A percentile compares a stretch with the other conserved stretches of the same genome.
Conservation (phyloP, 176 grass and related monocot species). For the Lolium rigidum region DNA sequence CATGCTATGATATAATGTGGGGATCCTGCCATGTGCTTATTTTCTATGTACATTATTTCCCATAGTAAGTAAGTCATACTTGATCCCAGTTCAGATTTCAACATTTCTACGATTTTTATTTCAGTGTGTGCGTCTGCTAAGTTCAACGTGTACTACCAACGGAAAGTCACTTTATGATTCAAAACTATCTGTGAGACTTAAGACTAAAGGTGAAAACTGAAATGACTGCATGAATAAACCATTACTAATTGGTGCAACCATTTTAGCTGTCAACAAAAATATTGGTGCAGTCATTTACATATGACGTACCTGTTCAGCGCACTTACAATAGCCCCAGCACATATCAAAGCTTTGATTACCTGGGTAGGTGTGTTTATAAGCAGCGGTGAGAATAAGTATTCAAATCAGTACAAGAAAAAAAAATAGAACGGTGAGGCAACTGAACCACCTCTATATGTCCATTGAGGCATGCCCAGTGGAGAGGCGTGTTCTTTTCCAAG, state of each 20-base stretch:
- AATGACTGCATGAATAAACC: neutral
- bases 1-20: neutral
- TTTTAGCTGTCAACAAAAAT: slow-evolving; percentile 13
- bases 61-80: neutral
- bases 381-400: neutral
- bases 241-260: neutral
- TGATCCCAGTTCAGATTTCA: neutral
- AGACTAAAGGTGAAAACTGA: neutral
- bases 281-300: slow-evolving; percentile 15
- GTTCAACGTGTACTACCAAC: neutral
- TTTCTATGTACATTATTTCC: neutral
- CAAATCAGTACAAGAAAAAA: neutral
- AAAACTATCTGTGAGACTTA: neutral
- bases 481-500: slow-evolving; percentile 87
- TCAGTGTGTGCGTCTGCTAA: neutral
- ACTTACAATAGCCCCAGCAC: slow-evolving; percentile 72
- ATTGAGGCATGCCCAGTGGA: slow-evolving; percentile 95
- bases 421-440: neutral
- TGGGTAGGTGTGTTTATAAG: slow-evolving; percentile 37
- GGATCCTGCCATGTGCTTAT: neutral
- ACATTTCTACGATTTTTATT: neutral
- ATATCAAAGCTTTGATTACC: slow-evolving; percentile 87
- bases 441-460: slow-evolving; percentile 73
- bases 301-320: slow-evolving; percentile 77
- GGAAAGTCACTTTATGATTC: neutral